Base-by-base conservation (phyloP, 1,284 basidiomycete species). In the Sphagnurus paluster region DNA sequence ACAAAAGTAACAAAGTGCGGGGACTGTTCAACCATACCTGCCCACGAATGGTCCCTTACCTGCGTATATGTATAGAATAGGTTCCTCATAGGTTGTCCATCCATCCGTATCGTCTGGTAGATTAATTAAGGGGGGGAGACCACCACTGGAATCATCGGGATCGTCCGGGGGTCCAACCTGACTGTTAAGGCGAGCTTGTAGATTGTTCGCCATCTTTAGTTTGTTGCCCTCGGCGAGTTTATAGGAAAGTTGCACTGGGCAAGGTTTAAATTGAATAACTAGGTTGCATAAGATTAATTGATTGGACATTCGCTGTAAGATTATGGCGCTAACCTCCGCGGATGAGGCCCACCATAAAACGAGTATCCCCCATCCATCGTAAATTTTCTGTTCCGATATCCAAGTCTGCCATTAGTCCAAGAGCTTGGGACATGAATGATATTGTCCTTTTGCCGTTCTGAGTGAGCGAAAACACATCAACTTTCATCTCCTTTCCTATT, bases 341-440 rank as follows among this genome's bases (percentile, higher is more conserved):
- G 1, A 98, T 59, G 62, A 86, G 87, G 3, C 95, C 94, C 42
- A 85, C 72, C n/a, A 90, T 62, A 67, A 98, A 99, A 1, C 96
- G 84, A 6, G 80, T 74, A 62, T 93, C 90, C n/a, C 96, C 96
- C 80, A 99, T 85, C 84, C 92, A 97, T 2, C 96, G 81, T 36
- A 95, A 65, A 57, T 90, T 71, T 49, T 98, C 94, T 0, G 94
- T 98, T 13, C 91, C 87, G 36, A 91, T 66, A 64, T 96, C 93
- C 21, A 95, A 58, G 58, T 98, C 94, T 7, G 95, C 93, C 83
- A 97, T 91, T 25, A 99, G 74, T 0, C 96, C 96, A 14, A 94
- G 66, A 0, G 90, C 82, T 64, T 92, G 87, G 0, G 90, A 86
- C 73, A 98, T 84, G 75, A 94, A 98, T 7, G 90, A 91, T 58